A percentile compares a stretch with the other conserved stretches of the same genome.
Conservation (phyloP, 495 filamentous ascomycete genomes). For the Cudoniella acicularis region DNA sequence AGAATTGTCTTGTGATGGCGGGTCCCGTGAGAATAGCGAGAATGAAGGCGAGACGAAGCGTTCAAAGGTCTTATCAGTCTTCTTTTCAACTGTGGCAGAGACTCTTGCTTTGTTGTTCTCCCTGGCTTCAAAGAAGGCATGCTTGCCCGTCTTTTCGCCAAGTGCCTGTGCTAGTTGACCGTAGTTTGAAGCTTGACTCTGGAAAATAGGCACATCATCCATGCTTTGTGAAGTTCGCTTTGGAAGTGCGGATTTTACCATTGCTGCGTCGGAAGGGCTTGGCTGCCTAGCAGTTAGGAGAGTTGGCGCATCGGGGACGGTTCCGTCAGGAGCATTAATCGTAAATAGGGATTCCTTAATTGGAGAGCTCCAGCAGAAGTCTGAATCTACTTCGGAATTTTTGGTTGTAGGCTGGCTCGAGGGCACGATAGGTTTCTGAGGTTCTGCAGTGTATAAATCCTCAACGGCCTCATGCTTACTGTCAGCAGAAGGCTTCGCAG, state of each 20-base stretch:
- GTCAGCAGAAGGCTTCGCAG: background rate
- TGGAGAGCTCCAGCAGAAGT: no score
- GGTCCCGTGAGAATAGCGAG: background rate
- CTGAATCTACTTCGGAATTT: no score
- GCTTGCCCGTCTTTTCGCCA: conserved; percentile 22
- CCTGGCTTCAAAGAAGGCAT: conserved; percentile 23
- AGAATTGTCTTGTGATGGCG: background rate
- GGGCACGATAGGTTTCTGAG: background rate
- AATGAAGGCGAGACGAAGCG: background rate
- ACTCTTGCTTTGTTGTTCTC: conserved; percentile 22
- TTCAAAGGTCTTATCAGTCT: background rate
- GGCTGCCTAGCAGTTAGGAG: conserved; percentile 25
- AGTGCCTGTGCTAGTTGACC: conserved; percentile 11
- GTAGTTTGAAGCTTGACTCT: background rate
- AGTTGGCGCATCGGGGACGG: no score
- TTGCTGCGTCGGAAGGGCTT: conserved; percentile 42
- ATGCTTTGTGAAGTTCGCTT: background rate
- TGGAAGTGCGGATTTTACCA: conserved; percentile 30
- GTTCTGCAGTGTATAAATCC: background rate
- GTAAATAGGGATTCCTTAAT: background rate
- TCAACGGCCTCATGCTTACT: background rate
- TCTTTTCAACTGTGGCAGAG: background rate
- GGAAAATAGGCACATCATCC: background rate
- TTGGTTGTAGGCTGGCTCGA: background rate
- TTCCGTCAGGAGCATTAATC: no score